Evolutionary conservation across 2,329 filamentous ascomycete species (phyloP).

Genomic region (Neonectria faginata): DNA sequence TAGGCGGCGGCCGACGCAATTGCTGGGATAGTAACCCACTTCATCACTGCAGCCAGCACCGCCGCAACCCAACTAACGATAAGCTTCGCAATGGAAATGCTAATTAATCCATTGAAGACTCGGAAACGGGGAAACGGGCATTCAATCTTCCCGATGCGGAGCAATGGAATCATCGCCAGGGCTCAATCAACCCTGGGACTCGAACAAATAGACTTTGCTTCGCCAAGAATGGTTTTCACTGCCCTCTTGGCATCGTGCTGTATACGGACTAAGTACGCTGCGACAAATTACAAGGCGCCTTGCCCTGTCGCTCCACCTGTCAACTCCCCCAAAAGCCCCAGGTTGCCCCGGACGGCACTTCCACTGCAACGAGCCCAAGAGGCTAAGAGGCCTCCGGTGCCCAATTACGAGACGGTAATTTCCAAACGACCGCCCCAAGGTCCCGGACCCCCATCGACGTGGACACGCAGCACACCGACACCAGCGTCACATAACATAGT

Average conservation of each 20-base stretch:
- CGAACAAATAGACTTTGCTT: not conserved
- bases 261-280: not conserved
- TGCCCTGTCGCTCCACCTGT: not conserved
- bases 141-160: conserved; percentile 26
- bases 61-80: conserved; percentile 17
- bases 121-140: conserved; percentile 3
- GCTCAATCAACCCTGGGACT: conserved; percentile 1
- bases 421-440: conserved; percentile 12
- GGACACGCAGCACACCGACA: too few species aligned
- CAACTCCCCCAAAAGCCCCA: not conserved
- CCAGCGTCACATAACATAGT: too few species aligned
- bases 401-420: conserved; percentile 28
- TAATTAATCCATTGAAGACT: not conserved
- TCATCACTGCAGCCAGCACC: conserved; percentile 12
- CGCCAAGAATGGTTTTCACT: not conserved
- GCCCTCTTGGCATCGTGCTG: not conserved
- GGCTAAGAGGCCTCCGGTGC: conserved; percentile 17
- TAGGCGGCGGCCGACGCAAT: conserved; percentile 36
- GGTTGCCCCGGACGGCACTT: not conserved
- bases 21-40: not conserved
- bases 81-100: conserved; percentile 15
- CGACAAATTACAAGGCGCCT: not conserved
- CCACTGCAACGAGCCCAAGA: not conserved
- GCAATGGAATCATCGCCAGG: conserved; percentile 23
- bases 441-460: too few species aligned